Base-by-base conservation (phyloP, 345 rosid genomes). In the Euphorbia pulcherrima region DNA sequence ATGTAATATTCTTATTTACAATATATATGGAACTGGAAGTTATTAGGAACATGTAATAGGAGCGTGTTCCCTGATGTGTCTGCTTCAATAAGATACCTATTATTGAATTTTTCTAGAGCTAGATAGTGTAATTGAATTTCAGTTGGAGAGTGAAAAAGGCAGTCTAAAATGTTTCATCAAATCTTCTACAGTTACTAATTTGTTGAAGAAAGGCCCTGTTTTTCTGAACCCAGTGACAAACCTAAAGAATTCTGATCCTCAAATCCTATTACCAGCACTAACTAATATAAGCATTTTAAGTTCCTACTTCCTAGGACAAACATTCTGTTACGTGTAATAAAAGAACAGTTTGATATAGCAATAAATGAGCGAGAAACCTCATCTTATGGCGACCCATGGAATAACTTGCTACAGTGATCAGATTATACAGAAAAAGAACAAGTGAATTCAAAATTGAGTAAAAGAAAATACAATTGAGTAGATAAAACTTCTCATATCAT, bases 71-170 rank as follows among this genome's bases (percentile, higher is more conserved):
- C 69, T 68, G n/a, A 50, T 41, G 51, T 12, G 20, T 40, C 39
- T 9, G 24, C 54, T 65, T 65, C 58, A 65, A 64, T 54, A 60
- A 79, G 54, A 62, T 39, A 37, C 44, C 41, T 23, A 51, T 23
- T 30, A 23, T 50, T 68, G 13, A 2, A 21, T 55, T 56, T 40
- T 28, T 67, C 28, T 12, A 1, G 47, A 27, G n/a, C 26, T 1
- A 52, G 39, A 11, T 30, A 28, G 44, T 50, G 24, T 24, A 1
- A 24, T 23, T 29, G 24, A 48, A 48, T 64, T 48, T 2, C 29
- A 26, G 27, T 50, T 27, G 3, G 24, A 0, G 51, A 41, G 35
- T 40, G 28, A 62, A 41, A 62, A 13, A 55, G 29, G 28, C 64
- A 39, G 48, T 37, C 61, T 14, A 57, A 28, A 28, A 28, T 39